Evolutionary conservation across 2,329 filamentous ascomycete species (phyloP), one percentile per base, ranked within the genome.

Genomic region (Talaromyces sp.): DNA sequence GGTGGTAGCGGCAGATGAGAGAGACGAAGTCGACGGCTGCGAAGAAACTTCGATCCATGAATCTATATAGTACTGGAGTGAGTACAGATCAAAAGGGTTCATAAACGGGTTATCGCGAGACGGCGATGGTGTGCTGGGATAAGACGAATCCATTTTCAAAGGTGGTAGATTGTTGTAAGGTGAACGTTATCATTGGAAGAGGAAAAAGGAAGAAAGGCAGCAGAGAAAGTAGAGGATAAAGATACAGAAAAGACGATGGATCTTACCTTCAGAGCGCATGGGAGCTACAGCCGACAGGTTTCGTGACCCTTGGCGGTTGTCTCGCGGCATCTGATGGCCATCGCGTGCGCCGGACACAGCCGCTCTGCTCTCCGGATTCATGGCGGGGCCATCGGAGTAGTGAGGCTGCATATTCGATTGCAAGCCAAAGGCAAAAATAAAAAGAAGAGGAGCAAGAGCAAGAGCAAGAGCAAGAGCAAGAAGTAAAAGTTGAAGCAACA

Each of bases 21-120:
- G 81, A 14, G 93, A 97, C 2, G 94, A 96, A 2, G 94, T 96
- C 0, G 94, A 97, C 7, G 94, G 92, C 69, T 95, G 91, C 4
- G 94, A 97, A 54, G 90, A 87, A 64, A 99, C 87, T 75, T 99
- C 94, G 68, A 98, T 87, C 95, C 95, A 99, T 8, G 95, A 97
- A 79, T 98, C 95, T 93, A 81, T 67, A 61, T 78, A 79, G 69
- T 77, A 75, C 53, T 70, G 74, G 34, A 76, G 73, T 79, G 76
- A 80, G 75, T 78, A 78, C 74, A 79, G 76, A 61, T 63, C 64
- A 36, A 61, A 62, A 57, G 65, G 62, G 31, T 61, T 31, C 54
- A 52, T 56, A 40, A 33, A 52, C 10, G 40, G 59, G 5, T 8
- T 51, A 42, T 59, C 54, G 51, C 36, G 50, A 34, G 59, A 42